Percentiles rank a stretch among this genome's conserved stretches.
Conservation (phyloP, 768 basidiomycete genomes). For the Lactarius deliciosus region DNA sequence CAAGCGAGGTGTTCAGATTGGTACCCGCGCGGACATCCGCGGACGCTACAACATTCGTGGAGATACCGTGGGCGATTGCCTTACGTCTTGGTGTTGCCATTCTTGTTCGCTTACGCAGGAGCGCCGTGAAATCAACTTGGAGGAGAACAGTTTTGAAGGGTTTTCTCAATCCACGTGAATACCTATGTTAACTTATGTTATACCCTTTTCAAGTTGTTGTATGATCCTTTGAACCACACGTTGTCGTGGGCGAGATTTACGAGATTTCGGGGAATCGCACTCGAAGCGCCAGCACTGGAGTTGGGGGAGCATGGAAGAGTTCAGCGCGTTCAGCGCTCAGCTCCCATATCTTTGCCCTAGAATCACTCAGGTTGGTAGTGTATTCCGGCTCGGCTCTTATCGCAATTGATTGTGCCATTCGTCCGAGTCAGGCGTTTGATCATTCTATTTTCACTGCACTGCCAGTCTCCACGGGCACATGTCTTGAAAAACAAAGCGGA, state of each 20-base stretch:
- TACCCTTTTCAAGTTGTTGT: background rate
- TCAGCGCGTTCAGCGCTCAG: too few species aligned
- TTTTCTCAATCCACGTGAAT: background rate
- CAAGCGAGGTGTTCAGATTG: conserved; percentile 28
- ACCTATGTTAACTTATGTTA: too few species aligned
- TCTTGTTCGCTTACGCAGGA: conserved; percentile 52
- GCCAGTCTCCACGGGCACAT: too few species aligned
- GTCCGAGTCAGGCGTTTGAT: too few species aligned
- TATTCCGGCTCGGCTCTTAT: too few species aligned
- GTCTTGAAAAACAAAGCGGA: too few species aligned
- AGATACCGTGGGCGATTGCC: conserved; percentile 42
- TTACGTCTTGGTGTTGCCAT: conserved; percentile 42
- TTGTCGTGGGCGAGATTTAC: background rate
- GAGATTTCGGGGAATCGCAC: background rate
- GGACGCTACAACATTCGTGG: conserved; percentile 49
- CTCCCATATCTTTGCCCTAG: too few species aligned
- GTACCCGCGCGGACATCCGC: conserved; percentile 42
- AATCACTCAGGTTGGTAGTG: too few species aligned
- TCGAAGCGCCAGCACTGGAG: too few species aligned
- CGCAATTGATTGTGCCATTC: too few species aligned
- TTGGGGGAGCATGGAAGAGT: too few species aligned
- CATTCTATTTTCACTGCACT: too few species aligned
- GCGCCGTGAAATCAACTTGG: conserved; percentile 46
- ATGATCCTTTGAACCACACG: background rate
- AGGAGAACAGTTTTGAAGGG: conserved; percentile 42